Base-by-base conservation (phyloP, 768 basidiomycete species). In the Serendipita sp. region DNA sequence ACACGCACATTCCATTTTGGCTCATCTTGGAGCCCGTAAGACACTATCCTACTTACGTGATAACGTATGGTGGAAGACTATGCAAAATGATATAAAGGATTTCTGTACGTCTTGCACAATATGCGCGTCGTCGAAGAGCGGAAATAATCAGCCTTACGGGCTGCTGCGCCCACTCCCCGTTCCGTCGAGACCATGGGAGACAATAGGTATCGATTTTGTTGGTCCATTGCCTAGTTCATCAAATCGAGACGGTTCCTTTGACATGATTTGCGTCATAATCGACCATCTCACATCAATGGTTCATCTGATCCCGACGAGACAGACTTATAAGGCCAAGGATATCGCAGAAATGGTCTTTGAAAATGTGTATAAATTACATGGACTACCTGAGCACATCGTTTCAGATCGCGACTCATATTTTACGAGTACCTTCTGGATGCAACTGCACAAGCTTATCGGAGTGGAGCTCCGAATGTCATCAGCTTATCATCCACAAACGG, bases 391-490 rank as follows among this genome's bases (percentile, higher is more conserved):
- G 1, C 29, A 63, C 0, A 77, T 81, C 0, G 69, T 80, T 0
- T 75, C 73, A 15, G 77, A 80, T 63, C 66, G 77, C 0, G 77
- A 79, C 63, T 66, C 72, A 0, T 66, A 76, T 3, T 81, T 80
- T 67, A 79, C 76, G 0, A 75, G 76, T n/a, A 63, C 48, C 0
- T 80, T 79, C 65, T 80, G 78, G 79, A 55, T 63, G 6, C 68
- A 71, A 5, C 66, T 79, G 0, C 69, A 76, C 64, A 48, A 66
- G 44, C 68, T 69, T 4, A 62, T 75, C 0, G 72, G 73, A 0
- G 68, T 69, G 0, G 70, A 74, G 13, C 68, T 76, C 0, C 55
- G 68, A 0, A 73, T 80, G 72, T 77, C 75, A 0, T 75, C 73
- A 0, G 67, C 76, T 0, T 79, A 73, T 63, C 78, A 80, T 64